Evolutionary conservation across 2,329 filamentous ascomycete species (phyloP), one percentile per base, ranked within the genome.

Genomic region (Fusarium temperatum): DNA sequence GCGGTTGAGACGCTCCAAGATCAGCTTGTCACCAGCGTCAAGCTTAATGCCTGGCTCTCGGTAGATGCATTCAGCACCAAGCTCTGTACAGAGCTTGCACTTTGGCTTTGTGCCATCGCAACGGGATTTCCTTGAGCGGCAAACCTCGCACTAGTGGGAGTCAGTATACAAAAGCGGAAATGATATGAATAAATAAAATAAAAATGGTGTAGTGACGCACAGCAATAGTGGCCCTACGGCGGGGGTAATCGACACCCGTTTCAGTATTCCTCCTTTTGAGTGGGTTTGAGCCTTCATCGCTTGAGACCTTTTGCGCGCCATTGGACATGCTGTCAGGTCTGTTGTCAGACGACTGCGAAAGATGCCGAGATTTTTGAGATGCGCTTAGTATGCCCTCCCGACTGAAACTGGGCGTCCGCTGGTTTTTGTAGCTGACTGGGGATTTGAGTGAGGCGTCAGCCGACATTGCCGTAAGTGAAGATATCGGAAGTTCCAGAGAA

Each of bases 41-140:
- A 96, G 89, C 83, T 96, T 96, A 85, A 96, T 94, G 6, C 93
- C 93, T 12, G 94, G 94, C 80, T 96, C 94, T 72, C 94, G 89
- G 81, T 96, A 96, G 74, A 95, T 88, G 82, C 94, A 96, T 72
- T 96, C 93, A 50, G 93, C 94, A 62, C 93, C 93, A 45, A 96
- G 86, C 80, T 96, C 94, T 15, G 92, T 91, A 83, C 94, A 96
- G 41, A 96, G 90, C 81, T 94, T 93, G 84, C 94, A 96, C 82
- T 95, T 96, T 50, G 94, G 94, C 75, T 94, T 91, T 15, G 89
- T 92, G 61, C 93, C 93, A 80, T 95, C 93, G 81, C 93, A 95
- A 71, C 93, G 89, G 68, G 92, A 94, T 80, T 95, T 95, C 76
- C 93, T 88, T 41, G 93, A 94, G 24, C 93, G 91, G 79, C 93